Percentiles rank a stretch among this genome's conserved stretches.
Conservation (phyloP, 2,329 filamentous ascomycete species). For the Trichoderma sp. region DNA sequence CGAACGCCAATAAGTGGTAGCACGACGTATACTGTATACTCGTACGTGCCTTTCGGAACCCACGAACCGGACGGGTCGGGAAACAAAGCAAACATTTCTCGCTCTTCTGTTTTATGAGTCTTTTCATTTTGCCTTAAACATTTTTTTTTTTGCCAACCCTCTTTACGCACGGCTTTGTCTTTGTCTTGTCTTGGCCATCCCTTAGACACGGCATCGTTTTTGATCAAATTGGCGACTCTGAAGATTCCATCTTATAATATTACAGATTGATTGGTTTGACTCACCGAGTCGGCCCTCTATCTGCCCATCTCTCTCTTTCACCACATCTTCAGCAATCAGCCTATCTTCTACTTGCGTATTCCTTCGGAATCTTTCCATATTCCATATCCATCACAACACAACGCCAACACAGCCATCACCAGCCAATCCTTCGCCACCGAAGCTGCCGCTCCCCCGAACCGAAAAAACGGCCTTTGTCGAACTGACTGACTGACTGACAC, state of each 20-base stretch:
- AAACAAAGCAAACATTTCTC: not conserved
- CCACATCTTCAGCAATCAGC: not conserved
- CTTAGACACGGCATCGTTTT: slow-evolving; percentile 5
- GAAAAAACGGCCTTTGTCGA: not conserved
- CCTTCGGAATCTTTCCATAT: not conserved
- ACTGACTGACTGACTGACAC: not conserved
- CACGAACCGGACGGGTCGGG: slow-evolving; percentile 1
- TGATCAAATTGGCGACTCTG: not conserved
- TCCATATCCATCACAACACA: not conserved
- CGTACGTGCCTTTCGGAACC: not conserved
- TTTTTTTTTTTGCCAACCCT: not conserved
- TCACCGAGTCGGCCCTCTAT: not conserved
- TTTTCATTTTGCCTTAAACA: not conserved
- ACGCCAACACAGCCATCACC: not conserved
- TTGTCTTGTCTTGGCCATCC: slow-evolving; percentile 8
- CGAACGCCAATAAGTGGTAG: not conserved
- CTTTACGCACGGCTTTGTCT: not conserved
- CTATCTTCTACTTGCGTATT: not conserved
- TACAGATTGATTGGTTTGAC: not conserved
- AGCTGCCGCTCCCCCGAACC: not conserved
- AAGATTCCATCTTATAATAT: not conserved
- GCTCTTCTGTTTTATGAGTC: not conserved
- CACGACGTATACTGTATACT: not conserved
- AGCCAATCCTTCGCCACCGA: slow-evolving; percentile 15
- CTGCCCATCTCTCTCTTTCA: not conserved